A percentile compares a stretch with the other conserved stretches of the same genome.
Conservation (phyloP, 495 filamentous ascomycete species). For the Aspergillus biplanus region DNA sequence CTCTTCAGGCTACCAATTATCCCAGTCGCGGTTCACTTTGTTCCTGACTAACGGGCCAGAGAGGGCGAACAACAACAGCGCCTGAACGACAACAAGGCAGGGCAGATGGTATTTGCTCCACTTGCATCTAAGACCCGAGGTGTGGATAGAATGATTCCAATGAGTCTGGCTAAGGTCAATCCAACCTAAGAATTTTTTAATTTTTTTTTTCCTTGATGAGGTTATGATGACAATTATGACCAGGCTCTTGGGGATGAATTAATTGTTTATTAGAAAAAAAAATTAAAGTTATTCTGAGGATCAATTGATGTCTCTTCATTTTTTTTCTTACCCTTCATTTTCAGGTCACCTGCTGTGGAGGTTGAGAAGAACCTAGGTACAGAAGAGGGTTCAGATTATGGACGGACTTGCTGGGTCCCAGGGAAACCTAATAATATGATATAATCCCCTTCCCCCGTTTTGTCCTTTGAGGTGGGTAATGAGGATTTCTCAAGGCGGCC, state of each 20-base stretch:
- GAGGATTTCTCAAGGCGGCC: background rate
- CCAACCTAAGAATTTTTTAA: background rate
- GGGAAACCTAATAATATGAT: constrained; percentile 1
- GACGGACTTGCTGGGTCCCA: background rate
- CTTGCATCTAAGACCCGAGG: constrained; percentile 28
- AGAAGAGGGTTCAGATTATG: constrained; percentile 1
- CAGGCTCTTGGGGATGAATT: background rate
- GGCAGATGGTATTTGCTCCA: constrained; percentile 27
- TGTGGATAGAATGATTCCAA: constrained; percentile 9
- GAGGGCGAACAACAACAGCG: constrained; percentile 14
- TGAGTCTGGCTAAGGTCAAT: background rate
- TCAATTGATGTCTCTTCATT: background rate
- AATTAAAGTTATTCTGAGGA: background rate
- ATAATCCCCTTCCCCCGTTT: background rate
- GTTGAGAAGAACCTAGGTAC: constrained; percentile 1
- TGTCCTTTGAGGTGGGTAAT: background rate
- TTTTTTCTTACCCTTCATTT: background rate
- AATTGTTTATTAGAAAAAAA: background rate
- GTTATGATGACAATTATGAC: too few relatives aligned
- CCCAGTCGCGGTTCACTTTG: constrained; percentile 13
- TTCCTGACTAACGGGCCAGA: constrained; percentile 28
- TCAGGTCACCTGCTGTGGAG: background rate
- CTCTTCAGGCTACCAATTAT: constrained; percentile 14
- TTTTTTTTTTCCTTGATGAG: background rate
- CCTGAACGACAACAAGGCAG: constrained; percentile 1